Evolutionary conservation across 805 yeast species (phyloP).

Genomic region (Ogataea wickerhamii): DNA sequence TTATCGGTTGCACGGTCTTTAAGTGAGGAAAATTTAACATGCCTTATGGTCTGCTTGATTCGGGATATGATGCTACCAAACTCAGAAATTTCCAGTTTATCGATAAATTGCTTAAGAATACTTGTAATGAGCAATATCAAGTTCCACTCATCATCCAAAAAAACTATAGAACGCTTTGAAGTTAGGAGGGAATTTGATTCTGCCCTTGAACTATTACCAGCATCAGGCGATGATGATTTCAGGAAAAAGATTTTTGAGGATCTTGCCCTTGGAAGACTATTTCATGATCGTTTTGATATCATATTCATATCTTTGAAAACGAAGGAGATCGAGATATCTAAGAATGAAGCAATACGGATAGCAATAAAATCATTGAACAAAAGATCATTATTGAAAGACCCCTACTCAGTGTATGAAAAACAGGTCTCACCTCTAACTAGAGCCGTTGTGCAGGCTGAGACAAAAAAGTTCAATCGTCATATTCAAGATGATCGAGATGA

Average conservation of each 20-base stretch:
- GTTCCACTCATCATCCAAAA: too few relatives aligned
- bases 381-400: background rate
- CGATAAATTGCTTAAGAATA: conserved; percentile 24
- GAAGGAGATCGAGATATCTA: background rate
- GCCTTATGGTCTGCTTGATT: conserved; percentile 15
- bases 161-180: background rate
- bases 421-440: conserved; percentile 34
- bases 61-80: conserved; percentile 10
- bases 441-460: conserved; percentile 43
- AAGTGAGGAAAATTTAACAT: conserved; percentile 8
- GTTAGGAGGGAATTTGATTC: too few relatives aligned
- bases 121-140: conserved; percentile 11
- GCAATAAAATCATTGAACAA: background rate
- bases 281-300: conserved; percentile 2
- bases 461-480: conserved; percentile 47
- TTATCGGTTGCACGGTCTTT: conserved; percentile 8
- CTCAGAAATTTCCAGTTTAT: conserved; percentile 14
- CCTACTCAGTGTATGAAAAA: background rate
- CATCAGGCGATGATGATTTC: background rate
- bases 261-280: conserved; percentile 7
- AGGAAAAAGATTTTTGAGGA: background rate
- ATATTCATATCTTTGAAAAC: background rate
- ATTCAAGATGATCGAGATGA: conserved; percentile 67
- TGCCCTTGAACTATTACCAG: background rate
- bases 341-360: background rate